Evolutionary conservation across 2,329 filamentous ascomycete genomes (phyloP), one percentile per base, ranked within the genome.

Genomic region (Pestalotiopsis sp.): DNA sequence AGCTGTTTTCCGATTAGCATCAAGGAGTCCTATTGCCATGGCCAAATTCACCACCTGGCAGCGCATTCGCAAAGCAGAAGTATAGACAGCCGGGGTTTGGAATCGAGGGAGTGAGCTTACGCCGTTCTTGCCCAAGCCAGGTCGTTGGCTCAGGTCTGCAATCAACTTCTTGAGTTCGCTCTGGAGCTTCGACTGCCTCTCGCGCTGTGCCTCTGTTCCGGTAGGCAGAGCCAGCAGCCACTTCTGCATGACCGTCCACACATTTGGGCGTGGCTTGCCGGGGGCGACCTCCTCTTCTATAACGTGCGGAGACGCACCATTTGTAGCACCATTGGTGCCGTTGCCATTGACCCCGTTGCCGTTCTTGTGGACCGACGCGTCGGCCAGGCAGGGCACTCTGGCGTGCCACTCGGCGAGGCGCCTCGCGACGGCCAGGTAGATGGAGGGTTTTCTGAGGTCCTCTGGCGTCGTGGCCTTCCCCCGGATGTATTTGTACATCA

Each of bases 191-290:
- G 87, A 84, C 77, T 93, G 91, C 72, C 93, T 89, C 73, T 87
- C 81, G 70, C 87, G 87, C 79, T 97, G 89, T 67, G 88, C 85
- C 41, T 91, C 88, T 4, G 92, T 96, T 68, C 86, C 85, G 66
- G 86, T 89, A 13, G 96, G 95, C 71, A 99, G 85, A 52, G 93
- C 95, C 73, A 91, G 84, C 68, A 98, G 94, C 96, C 96, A 99
- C 82, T 95, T 97, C 79, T 97, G 94, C 87, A 98, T 92, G 41
- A 97, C 94, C 6, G 93, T 94, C 96, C 96, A 99, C 68, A 97
- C 83, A 79, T 97, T 98, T 20, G 94, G 93, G n/a, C 89, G 85
- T 4, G 91, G 90, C 77, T 91, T 93, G 70, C 89, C 89, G 60
- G 89, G 89, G 25, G 89, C 89, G 59, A 87, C 83, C 70, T 81